Evolutionary conservation across 2,329 filamentous ascomycete genomes (phyloP).

Genomic region (Clarireedia homoeocarpa): DNA sequence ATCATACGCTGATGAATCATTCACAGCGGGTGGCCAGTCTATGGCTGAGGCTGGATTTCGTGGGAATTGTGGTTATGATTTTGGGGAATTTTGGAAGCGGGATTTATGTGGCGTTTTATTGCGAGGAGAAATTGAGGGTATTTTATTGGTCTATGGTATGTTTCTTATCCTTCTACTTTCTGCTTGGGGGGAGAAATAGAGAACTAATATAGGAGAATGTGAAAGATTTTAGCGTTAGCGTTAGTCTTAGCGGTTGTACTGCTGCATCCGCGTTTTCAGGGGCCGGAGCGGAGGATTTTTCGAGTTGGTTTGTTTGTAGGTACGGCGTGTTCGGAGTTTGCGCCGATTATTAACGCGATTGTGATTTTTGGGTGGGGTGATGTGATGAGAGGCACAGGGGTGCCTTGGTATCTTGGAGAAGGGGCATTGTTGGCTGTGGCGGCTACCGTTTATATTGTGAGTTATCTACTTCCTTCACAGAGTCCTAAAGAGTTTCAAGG

Average conservation of each 20-base stretch:
- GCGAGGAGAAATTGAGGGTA: neutral
- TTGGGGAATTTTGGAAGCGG: conserved; percentile 4
- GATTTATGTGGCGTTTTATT: conserved; percentile 7
- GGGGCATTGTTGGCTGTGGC: conserved; percentile 12
- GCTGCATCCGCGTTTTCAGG: conserved; percentile 5
- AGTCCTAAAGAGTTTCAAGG: too few species aligned
- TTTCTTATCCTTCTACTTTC: neutral
- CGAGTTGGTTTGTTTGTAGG: conserved; percentile 1
- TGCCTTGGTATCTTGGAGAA: conserved; percentile 17
- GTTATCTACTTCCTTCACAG: neutral
- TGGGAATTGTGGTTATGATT: conserved; percentile 3
- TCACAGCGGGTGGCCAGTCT: neutral
- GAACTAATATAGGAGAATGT: neutral
- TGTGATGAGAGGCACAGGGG: conserved; percentile 7
- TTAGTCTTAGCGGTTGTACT: neutral
- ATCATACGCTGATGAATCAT: conserved; percentile 9
- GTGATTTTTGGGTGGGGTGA: conserved; percentile 4
- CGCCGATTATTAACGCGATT: conserved; percentile 5
- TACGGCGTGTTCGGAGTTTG: neutral
- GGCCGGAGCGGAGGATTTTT: neutral
- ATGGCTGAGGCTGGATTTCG: conserved; percentile 8
- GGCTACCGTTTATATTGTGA: conserved; percentile 5
- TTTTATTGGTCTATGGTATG: conserved; percentile 7
- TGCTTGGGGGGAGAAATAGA: neutral
- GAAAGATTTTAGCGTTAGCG: neutral